Base-by-base conservation (phyloP, 495 filamentous ascomycete species). In the Penicillium flavigenum region DNA sequence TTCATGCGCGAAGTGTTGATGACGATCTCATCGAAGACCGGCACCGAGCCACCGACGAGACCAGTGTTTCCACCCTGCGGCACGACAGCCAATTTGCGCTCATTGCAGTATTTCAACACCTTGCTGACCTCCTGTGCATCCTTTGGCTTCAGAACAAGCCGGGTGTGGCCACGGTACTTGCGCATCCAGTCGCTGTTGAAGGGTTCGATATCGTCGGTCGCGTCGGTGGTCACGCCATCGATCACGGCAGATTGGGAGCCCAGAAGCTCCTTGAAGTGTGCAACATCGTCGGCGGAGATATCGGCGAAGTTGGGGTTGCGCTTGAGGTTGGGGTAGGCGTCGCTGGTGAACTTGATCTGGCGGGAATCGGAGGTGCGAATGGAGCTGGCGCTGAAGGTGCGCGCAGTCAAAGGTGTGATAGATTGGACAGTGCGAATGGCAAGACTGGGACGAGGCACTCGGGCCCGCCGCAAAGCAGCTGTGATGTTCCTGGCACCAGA, bases 141-240 rank as follows among this genome's bases (percentile, higher is more conserved):
- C 34, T 78, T 77, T 9, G 94, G 94, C 74, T 93, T 96, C 46
- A 98, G 76, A 9, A 97, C 91, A 9, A 98, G 77, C 54, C 85
- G 82, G 51, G 89, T 85, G 68, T 96, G 92, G 38, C 94, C 94
- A 38, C 91, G 86, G 77, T 97, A 98, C 72, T 98, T 98, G 70
- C 89, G 85, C 95, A 98, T 98, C 94, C 94, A 98, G 76, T 98
- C 94, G 62, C 83, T 84, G 76, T 98, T 98, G 82, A 90, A 98
- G 16, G 91, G 83, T 65, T 93, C 91, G 54, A 98, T 79, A 65
- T 98, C 94, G 59, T 88, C 86, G 0, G 79, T 72, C 19, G 85
- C 84, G 66, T 89, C 85, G 63, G 80, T 72, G 5, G 87, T 88
- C 39, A 94, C 80, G 45, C 90, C 90, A 63, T 97, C 88, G 51